Percentiles rank a stretch among this genome's conserved stretches.
phyloP scores from a whole-genome alignment of 805 yeast species.

The Isabelozyma pseudorhagii region DNA sequence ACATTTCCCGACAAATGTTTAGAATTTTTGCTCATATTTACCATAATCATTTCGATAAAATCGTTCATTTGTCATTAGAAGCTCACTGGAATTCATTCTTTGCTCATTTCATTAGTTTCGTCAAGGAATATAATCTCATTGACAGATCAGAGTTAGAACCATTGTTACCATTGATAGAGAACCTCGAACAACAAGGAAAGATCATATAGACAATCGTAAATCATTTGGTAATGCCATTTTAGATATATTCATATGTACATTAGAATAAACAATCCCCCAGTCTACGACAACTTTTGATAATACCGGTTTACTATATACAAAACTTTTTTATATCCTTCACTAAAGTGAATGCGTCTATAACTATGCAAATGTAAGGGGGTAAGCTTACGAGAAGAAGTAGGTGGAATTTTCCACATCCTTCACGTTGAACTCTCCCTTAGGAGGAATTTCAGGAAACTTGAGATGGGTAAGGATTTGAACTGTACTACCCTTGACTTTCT shows the following conservation, averaged over 20 bases:
- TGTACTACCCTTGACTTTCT: slow-evolving; percentile 19
- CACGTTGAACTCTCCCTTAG: slow-evolving; percentile 83
- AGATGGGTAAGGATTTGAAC: slow-evolving; percentile 63
- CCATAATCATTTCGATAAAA: slow-evolving; percentile 90
- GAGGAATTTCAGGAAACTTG: slow-evolving; percentile 68
- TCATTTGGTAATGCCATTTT: no score
- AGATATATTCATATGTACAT: not conserved
- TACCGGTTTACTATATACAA: no score
- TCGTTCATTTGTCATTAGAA: slow-evolving; percentile 87
- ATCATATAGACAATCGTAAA: slow-evolving; percentile 36
- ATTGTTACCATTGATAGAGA: slow-evolving; percentile 68
- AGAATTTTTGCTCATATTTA: slow-evolving; percentile 94
- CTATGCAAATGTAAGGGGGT: not conserved
- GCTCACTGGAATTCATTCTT: slow-evolving; percentile 98
- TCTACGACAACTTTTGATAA: no score
- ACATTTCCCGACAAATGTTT: slow-evolving; percentile 88
- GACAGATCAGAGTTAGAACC: slow-evolving; percentile 82
- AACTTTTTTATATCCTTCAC: not conserved
- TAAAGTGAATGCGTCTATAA: not conserved
- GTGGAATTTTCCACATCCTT: slow-evolving; percentile 63
- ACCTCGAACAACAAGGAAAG: slow-evolving; percentile 83
- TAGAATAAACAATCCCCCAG: not conserved
- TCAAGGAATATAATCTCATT: slow-evolving; percentile 77
- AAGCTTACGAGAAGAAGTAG: slow-evolving; percentile 63
- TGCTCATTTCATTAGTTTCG: slow-evolving; percentile 87